phyloP scores from a whole-genome alignment of 352 stramenopile genomes.

The Phytophthora pistaciae region DNA sequence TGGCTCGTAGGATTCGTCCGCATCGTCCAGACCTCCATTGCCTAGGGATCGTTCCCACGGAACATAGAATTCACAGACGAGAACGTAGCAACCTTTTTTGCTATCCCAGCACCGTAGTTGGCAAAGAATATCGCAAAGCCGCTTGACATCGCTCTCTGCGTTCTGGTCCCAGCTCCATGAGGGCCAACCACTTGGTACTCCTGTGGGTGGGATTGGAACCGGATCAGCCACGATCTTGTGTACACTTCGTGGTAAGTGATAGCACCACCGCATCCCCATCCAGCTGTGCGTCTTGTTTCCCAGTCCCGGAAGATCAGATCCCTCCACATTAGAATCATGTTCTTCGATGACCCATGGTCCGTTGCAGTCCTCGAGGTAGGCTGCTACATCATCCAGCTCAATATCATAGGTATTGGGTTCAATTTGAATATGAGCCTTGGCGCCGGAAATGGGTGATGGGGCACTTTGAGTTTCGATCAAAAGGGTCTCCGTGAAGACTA shows the following conservation, averaged over 20 bases:
- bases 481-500: constrained; percentile 72
- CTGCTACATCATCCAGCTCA: constrained; percentile 37
- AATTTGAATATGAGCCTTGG: constrained; percentile 33
- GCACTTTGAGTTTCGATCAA: constrained; percentile 68
- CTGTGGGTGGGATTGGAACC: constrained; percentile 69
- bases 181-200: constrained; percentile 70
- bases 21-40: constrained; percentile 4
- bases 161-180: constrained; percentile 52
- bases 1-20: constrained; percentile 46
- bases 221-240: constrained; percentile 57
- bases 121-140: constrained; percentile 80
- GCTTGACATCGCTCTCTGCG: constrained; percentile 28
- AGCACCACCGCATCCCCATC: constrained; percentile 87
- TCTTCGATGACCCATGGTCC: constrained; percentile 54
- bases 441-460: constrained; percentile 6
- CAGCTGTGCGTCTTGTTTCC: constrained; percentile 70
- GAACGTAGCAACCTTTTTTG: constrained; percentile 53
- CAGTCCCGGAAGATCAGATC: constrained; percentile 30
- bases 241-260: constrained; percentile 73
- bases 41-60: constrained; percentile 87
- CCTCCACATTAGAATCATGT: constrained; percentile 21
- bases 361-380: constrained; percentile 71
- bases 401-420: constrained; percentile 43
- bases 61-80: constrained; percentile 73
- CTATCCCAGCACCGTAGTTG: constrained; percentile 79